A percentile compares a stretch with the other conserved stretches of the same genome.
Evolutionary conservation across 768 basidiomycete genomes (phyloP).

Genomic region (Chalciporus sphaerocephalus): DNA sequence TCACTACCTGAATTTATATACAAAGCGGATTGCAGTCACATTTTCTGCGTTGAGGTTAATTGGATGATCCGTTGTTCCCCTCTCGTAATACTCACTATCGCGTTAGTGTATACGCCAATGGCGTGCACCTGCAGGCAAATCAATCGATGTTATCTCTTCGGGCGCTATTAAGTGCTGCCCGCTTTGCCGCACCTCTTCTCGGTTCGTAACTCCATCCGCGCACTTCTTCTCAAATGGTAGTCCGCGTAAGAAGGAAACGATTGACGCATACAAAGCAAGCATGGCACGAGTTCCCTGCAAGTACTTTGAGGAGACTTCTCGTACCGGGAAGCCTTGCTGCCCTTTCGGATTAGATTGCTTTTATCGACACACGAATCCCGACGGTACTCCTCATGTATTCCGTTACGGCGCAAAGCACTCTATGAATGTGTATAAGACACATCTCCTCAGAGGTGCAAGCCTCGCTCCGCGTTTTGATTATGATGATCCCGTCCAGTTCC

Average conservation of each 20-base stretch:
- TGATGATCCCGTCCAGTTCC: conserved; percentile 36
- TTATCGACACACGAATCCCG: conserved; percentile 64
- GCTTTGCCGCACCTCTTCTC: conserved; percentile 64
- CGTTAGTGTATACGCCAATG: conserved; percentile 73
- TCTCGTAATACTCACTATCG: conserved; percentile 6
- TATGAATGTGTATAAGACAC: conserved; percentile 44
- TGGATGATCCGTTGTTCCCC: not conserved
- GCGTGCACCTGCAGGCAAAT: conserved; percentile 59
- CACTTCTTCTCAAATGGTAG: conserved; percentile 55
- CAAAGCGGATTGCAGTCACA: conserved; percentile 67
- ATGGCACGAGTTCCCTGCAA: conserved; percentile 69
- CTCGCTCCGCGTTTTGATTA: conserved; percentile 26
- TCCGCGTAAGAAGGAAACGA: conserved; percentile 46
- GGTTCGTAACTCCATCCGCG: conserved; percentile 72
- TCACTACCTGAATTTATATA: conserved; percentile 4
- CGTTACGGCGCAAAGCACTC: conserved; percentile 48
- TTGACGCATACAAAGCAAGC: conserved; percentile 64
- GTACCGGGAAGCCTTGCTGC: conserved; percentile 50
- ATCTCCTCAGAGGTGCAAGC: conserved; percentile 17
- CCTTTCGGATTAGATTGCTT: conserved; percentile 82
- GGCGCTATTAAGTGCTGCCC: conserved; percentile 74
- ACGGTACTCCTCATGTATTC: conserved; percentile 61
- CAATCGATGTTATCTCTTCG: conserved; percentile 46
- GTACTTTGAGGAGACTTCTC: conserved; percentile 59
- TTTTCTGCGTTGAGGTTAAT: conserved; percentile 69